Evolutionary conservation across 2,329 filamentous ascomycete genomes (phyloP).

Genomic region (Diplodia scrobiculata): DNA sequence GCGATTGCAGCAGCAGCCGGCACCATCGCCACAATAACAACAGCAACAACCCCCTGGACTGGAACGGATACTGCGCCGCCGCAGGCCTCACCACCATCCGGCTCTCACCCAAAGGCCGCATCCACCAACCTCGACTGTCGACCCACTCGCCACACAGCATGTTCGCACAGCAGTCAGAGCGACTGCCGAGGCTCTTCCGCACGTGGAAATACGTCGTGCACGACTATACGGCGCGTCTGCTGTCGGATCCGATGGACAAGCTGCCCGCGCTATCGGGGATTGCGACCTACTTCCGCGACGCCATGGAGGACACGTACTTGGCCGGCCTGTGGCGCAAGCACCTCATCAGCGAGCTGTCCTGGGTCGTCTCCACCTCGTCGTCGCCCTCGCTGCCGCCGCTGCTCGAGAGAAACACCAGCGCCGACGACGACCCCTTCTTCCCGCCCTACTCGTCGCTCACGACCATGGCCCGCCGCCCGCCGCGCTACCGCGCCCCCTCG

Average conservation of each 20-base stretch:
- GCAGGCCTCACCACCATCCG: slow-evolving; percentile 27
- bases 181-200: slow-evolving; percentile 21
- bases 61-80: slow-evolving; percentile 29
- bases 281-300: slow-evolving; percentile 26
- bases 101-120: slow-evolving; percentile 14
- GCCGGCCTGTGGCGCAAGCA: slow-evolving; percentile 28
- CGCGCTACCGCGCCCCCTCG: slow-evolving; percentile 12
- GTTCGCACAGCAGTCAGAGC: slow-evolving; percentile 19
- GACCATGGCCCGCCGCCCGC: slow-evolving; percentile 1
- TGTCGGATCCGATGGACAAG: slow-evolving; percentile 27
- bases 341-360: slow-evolving; percentile 27
- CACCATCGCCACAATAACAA: not conserved
- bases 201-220: slow-evolving; percentile 29
- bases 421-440: not conserved
- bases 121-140: slow-evolving; percentile 17
- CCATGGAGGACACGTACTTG: slow-evolving; percentile 25
- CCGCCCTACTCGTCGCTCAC: not conserved
- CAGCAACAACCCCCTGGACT: slow-evolving; percentile 16
- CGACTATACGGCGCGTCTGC: slow-evolving; percentile 25
- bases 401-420: not conserved
- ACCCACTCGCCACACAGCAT: slow-evolving; percentile 18
- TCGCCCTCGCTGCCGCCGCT: not conserved
- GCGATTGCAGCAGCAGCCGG: slow-evolving; percentile 3
- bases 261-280: slow-evolving; percentile 27
- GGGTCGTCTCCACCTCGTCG: slow-evolving; percentile 1